Base-by-base conservation (phyloP, 495 filamentous ascomycete genomes). In the Margaritispora aquatica region DNA sequence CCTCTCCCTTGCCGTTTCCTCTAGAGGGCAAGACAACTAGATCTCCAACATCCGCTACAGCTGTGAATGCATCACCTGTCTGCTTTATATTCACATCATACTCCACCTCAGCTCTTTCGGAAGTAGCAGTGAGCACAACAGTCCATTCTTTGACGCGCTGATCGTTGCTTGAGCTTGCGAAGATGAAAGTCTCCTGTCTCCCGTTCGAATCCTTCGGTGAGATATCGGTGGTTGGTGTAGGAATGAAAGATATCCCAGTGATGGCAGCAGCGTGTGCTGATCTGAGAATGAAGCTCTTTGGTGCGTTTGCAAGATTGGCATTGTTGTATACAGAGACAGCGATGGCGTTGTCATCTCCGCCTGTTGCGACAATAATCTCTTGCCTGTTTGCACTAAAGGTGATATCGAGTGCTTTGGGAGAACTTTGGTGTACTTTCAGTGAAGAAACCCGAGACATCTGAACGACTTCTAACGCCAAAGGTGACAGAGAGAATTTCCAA, bases 281-380 rank as follows among this genome's bases (percentile, higher is more conserved):
- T 21, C 78, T 79, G 10, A 96, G 73, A 0, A 88, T 74, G 26
- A 55, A 53, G 19, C 27, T 56, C 31, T 19, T 52, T 10, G 48
- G 19, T n/a, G 21, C 13, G 4, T 0, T n/a, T 26, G 53, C 11
- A 2, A 54, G 10, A 26, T 54, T 10, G 2, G 36, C 15, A 5
- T 47, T 46, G 0, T 31, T 21, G 15, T 59, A 63, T 8, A 64
- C 34, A 0, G 84, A 79, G 10, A 93, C 64, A 0, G 79, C 81
- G 0, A 96, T 65, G 2, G 87, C 85, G 63, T 92, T 91, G 64
- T 96, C 92, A 62, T 97, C 92, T 4, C 92, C 89, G 17, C 88
- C 90, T 0, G 88, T 87, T n/a, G 86, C 68, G 19, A 93, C 60
- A 9, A 93, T 31, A 26, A 74, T 77, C 1, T 65, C 57, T 0